Evolutionary conservation across 2,329 filamentous ascomycete species (phyloP).

Genomic region (Colletotrichum liaoningense): DNA sequence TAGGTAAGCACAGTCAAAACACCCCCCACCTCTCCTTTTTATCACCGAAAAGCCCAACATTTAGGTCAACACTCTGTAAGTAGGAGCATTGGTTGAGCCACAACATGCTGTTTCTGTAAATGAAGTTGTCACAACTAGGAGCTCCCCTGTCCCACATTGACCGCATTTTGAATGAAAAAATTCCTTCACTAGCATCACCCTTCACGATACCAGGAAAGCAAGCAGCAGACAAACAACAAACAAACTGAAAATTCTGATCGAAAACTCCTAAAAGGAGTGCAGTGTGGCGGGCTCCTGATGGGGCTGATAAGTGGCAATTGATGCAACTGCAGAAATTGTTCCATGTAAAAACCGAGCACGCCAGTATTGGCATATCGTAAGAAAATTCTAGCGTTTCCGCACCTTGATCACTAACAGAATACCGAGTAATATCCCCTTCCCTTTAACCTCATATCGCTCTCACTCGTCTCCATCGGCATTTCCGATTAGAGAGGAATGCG

Average conservation of each 20-base stretch:
- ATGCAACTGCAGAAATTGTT: constrained; percentile 21
- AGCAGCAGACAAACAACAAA: background rate
- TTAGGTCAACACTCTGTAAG: background rate
- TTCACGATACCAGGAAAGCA: background rate
- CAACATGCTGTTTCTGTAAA: background rate
- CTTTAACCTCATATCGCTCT: background rate
- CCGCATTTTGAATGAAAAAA: background rate
- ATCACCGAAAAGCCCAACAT: background rate
- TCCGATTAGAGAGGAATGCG: background rate
- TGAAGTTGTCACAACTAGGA: background rate
- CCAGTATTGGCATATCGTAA: background rate
- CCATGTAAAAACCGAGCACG: background rate
- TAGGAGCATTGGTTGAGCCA: background rate
- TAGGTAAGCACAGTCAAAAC: background rate
- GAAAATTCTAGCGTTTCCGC: background rate
- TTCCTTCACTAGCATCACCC: constrained; percentile 8
- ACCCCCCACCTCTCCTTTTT: background rate
- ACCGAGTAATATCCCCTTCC: background rate
- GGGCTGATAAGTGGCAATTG: constrained; percentile 17
- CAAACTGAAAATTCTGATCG: constrained; percentile 12
- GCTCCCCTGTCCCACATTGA: constrained; percentile 1
- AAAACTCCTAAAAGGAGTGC: constrained; percentile 4
- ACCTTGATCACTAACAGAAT: background rate
- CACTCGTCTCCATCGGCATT: constrained; percentile 15
- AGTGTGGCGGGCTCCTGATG: background rate